Conservation (phyloP, 78 protist genomes). For the Dictyostelium firmibasis region DNA sequence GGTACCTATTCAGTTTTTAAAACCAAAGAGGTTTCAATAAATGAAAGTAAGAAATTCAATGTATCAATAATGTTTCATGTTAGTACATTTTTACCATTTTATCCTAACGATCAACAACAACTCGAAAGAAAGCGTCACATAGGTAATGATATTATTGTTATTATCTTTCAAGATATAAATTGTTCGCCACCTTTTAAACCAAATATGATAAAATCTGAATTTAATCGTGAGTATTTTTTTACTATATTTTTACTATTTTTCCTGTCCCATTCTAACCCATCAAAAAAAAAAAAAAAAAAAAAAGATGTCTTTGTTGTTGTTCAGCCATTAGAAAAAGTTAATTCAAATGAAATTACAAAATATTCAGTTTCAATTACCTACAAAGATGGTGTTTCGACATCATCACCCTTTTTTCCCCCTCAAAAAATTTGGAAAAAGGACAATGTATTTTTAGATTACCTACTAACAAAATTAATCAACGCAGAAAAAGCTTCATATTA, state of each 20-base stretch:
- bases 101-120: slow-evolving; percentile 81
- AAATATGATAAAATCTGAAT: slow-evolving; percentile 44
- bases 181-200: slow-evolving; percentile 50
- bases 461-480: slow-evolving; percentile 40
- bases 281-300: neutral
- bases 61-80: slow-evolving; percentile 90
- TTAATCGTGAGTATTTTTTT: slow-evolving; percentile 21
- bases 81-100: slow-evolving; percentile 79
- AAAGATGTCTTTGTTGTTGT: slow-evolving; percentile 51
- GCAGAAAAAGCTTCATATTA: slow-evolving; percentile 77
- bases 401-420: slow-evolving; percentile 23
- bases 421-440: slow-evolving; percentile 72
- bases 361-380: slow-evolving; percentile 49
- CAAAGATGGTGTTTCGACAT: slow-evolving; percentile 60
- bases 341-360: neutral
- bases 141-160: slow-evolving; percentile 88
- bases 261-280: neutral
- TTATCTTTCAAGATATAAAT: slow-evolving; percentile 80
- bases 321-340: slow-evolving; percentile 32
- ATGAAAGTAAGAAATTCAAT: slow-evolving; percentile 48
- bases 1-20: slow-evolving; percentile 50
- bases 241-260: neutral
- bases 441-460: slow-evolving; percentile 33
- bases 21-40: slow-evolving; percentile 44
- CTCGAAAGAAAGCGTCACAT: slow-evolving; percentile 88